Evolutionary conservation across 805 yeast species (phyloP).

Genomic region (Tetrapisispora fleetii): DNA sequence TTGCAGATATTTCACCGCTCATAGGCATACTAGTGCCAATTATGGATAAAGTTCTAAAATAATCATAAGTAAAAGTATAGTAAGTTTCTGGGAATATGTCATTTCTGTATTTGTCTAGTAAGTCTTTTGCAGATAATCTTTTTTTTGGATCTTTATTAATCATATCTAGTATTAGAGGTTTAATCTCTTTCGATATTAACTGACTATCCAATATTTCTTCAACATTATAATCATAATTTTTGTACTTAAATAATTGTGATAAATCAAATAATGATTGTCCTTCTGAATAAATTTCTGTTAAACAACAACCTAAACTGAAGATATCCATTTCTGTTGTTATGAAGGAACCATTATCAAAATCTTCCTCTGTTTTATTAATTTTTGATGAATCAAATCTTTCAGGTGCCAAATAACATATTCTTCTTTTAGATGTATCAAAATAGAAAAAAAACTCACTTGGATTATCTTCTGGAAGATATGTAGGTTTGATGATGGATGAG

Average conservation of each 20-base stretch:
- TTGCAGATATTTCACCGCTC: slow-evolving; percentile 10
- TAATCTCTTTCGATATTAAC: slow-evolving; percentile 40
- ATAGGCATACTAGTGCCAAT: slow-evolving; percentile 17
- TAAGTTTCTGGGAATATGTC: slow-evolving; percentile 58
- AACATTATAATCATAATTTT: slow-evolving; percentile 57
- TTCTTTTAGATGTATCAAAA: slow-evolving; percentile 80
- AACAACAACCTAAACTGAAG: slow-evolving; percentile 75
- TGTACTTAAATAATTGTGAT: slow-evolving; percentile 78
- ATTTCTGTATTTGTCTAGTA: slow-evolving; percentile 42
- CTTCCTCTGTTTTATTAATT: slow-evolving; percentile 3
- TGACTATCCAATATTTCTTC: slow-evolving; percentile 24
- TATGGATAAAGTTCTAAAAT: slow-evolving; percentile 37
- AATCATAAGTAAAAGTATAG: slow-evolving; percentile 60
- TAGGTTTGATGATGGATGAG: slow-evolving; percentile 69
- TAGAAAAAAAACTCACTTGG: slow-evolving; percentile 87
- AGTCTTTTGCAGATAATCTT: slow-evolving; percentile 45
- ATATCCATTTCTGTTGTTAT: slow-evolving; percentile 68
- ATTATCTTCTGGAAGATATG: slow-evolving; percentile 78
- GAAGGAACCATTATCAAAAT: slow-evolving; percentile 9
- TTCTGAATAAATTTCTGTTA: slow-evolving; percentile 80
- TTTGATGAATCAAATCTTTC: slow-evolving; percentile 54
- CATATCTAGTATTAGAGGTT: slow-evolving; percentile 52
- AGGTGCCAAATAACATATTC: slow-evolving; percentile 89
- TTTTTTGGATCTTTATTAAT: slow-evolving; percentile 51
- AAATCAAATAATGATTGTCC: slow-evolving; percentile 81